Evolutionary conservation across 108 stramenopile genomes (phyloP).

Genomic region (Cyclotella sp.): DNA sequence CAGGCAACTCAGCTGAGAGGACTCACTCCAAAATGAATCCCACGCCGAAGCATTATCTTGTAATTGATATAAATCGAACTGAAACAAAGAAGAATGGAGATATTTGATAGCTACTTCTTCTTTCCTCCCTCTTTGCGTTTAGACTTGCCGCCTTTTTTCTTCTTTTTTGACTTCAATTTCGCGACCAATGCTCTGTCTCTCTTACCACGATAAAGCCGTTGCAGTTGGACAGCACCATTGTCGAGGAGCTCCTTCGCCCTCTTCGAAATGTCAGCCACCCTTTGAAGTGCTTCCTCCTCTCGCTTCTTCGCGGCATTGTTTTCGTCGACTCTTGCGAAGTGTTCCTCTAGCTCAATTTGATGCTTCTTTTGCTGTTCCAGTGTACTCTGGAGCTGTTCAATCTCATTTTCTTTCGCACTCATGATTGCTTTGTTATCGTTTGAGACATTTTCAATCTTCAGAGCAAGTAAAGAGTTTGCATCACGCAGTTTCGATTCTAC

Average conservation of each 20-base stretch:
- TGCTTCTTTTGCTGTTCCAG: conserved; percentile 20
- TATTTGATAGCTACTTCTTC: not conserved
- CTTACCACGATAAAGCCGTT: conserved; percentile 40
- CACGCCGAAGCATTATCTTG: not conserved
- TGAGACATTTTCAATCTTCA: conserved; percentile 5
- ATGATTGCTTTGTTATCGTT: not conserved
- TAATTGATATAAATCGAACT: not conserved
- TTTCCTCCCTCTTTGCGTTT: conserved; percentile 29
- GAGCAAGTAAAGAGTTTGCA: conserved; percentile 1
- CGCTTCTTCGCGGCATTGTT: conserved; percentile 32
- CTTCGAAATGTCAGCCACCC: conserved; percentile 13
- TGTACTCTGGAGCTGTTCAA: conserved; percentile 1
- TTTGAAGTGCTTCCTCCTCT: conserved; percentile 37
- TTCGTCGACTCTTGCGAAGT: conserved; percentile 34
- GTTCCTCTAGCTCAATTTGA: conserved; percentile 25
- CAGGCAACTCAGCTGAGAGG: conserved; percentile 34
- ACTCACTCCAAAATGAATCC: conserved; percentile 25
- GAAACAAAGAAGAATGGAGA: not conserved
- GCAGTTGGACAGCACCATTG: conserved; percentile 32
- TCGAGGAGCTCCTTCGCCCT: conserved; percentile 22
- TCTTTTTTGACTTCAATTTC: conserved; percentile 30
- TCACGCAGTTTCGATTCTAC: conserved; percentile 15
- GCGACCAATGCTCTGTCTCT: conserved; percentile 26
- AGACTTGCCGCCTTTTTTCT: conserved; percentile 29
- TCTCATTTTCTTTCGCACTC: conserved; percentile 12